Evolutionary conservation across 73 alveolate genomes (phyloP).

Genomic region (Stentor roeselii): DNA sequence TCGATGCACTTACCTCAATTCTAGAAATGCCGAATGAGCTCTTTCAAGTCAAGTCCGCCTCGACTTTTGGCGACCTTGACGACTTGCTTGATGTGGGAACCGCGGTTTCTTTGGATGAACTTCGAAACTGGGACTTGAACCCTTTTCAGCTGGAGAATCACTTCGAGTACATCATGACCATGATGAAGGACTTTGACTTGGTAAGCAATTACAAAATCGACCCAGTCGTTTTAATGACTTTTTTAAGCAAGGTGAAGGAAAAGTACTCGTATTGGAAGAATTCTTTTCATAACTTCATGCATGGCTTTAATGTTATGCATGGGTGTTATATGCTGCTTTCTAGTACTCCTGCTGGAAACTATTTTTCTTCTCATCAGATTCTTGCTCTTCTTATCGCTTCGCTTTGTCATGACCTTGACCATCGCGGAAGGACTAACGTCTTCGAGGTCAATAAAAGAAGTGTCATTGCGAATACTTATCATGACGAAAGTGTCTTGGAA

Average conservation of each 20-base stretch:
- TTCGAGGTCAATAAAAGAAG: slow-evolving; percentile 61
- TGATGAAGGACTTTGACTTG: background rate
- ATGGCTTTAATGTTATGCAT: slow-evolving; percentile 38
- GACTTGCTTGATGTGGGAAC: background rate
- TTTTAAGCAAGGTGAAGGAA: slow-evolving; percentile 1
- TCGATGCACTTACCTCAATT: background rate
- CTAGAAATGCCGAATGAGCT: background rate
- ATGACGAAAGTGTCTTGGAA: slow-evolving; percentile 84
- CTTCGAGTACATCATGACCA: background rate
- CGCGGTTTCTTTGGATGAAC: background rate
- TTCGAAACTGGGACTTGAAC: slow-evolving; percentile 4
- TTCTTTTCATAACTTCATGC: slow-evolving; percentile 55
- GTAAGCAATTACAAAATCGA: background rate
- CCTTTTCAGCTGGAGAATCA: slow-evolving; percentile 10
- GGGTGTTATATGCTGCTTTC: background rate
- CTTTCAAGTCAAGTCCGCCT: background rate
- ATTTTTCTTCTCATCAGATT: background rate
- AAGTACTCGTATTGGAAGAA: slow-evolving; percentile 38
- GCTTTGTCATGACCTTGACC: slow-evolving; percentile 79
- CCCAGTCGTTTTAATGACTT: background rate
- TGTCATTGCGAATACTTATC: slow-evolving; percentile 59
- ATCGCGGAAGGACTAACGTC: slow-evolving; percentile 75
- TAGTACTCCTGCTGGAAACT: background rate
- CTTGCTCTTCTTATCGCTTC: slow-evolving; percentile 28
- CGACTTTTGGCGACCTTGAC: background rate